Evolutionary conservation across 2,329 filamentous ascomycete genomes (phyloP), one percentile per base, ranked within the genome.

Genomic region (Truncatella angustata): DNA sequence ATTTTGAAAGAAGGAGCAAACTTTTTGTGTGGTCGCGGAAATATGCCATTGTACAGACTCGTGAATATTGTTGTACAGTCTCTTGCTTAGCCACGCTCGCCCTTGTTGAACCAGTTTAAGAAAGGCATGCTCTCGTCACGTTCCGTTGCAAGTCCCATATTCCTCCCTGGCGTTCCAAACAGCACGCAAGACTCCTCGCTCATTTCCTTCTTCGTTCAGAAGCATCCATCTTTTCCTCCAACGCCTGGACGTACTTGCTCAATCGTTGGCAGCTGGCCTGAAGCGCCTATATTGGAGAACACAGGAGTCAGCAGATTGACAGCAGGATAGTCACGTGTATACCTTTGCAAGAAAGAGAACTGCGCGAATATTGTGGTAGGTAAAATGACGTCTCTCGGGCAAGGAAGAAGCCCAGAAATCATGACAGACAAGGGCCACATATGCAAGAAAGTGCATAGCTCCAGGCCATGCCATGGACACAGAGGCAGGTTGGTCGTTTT

Each of bases 181-280:
- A 26, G 51, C 26, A 48, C 47, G 30, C 51, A 40, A 32, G 47
- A 16, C 12, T 21, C 50, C 24, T 35, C 20, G 24, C 53, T 66
- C 73, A 85, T 76, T 86, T 88, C 75, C 85, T 88, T 75, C 84
- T 88, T 65, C 72, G 69, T 63, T 85, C 80, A 65, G 84, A 63
- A 55, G 80, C 76, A 60, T 86, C 84, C 61, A 92, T 80, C 75
- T 88, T 91, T 63, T 89, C 82, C 75, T 97, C 93, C 58, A 97
- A 75, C 48, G 82, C 82, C 67, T 86, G 83, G 58, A 96, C 85
- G 69, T 97, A 95, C 57, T 82, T 83, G 73, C 91, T 91, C 70
- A 97, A 83, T 67, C 89, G 84, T 71, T 92, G 87, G 52, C 96
- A 92, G 45, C 91, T 90, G 46, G 85, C 81, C 81, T 97, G 92